A percentile compares a stretch with the other conserved stretches of the same genome.
These are phyloP conservation scores for Xerocomellus amylosporus DNA, from an alignment of 768 basidiomycete species.

Conservation along the genomic window DNA sequence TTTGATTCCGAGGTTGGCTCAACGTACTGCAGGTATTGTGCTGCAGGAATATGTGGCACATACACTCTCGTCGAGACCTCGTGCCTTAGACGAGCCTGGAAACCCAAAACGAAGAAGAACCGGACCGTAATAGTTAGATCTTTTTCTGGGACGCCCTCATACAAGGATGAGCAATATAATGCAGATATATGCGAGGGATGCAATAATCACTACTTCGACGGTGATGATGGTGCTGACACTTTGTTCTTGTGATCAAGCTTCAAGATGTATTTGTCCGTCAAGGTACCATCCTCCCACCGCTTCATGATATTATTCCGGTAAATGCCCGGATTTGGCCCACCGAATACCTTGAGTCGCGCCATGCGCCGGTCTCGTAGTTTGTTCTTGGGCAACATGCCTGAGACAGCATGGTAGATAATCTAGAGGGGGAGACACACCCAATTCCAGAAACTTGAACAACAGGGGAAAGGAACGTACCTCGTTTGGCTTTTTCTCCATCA, in stretches of 20 bases:
- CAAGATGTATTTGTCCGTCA: constrained; percentile 41
- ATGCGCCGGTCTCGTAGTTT: constrained; percentile 86
- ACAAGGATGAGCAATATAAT: neutral
- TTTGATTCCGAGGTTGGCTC: neutral
- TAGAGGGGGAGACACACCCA: constrained; percentile 30
- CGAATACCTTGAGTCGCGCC: constrained; percentile 85
- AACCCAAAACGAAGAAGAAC: constrained; percentile 12
- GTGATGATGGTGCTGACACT: neutral
- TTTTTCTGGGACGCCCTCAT: neutral
- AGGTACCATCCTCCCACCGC: constrained; percentile 80
- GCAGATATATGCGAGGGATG: constrained; percentile 2
- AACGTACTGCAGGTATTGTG: constrained; percentile 51
- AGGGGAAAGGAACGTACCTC: constrained; percentile 54
- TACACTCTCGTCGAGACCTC: constrained; percentile 9
- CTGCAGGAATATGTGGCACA: constrained; percentile 62
- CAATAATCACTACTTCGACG: constrained; percentile 11
- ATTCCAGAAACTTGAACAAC: neutral
- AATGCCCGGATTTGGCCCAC: constrained; percentile 73
- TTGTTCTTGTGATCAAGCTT: constrained; percentile 26
- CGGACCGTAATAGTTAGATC: neutral
- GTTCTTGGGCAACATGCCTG: constrained; percentile 99
- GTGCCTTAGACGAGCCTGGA: neutral
- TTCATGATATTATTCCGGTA: constrained; percentile 73
- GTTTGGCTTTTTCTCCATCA: constrained; percentile 86
- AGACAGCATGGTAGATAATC: constrained; percentile 95